These are phyloP conservation scores for Casuarina glauca DNA, from an alignment of 306 rosid species.

Conservation along the genomic window DNA sequence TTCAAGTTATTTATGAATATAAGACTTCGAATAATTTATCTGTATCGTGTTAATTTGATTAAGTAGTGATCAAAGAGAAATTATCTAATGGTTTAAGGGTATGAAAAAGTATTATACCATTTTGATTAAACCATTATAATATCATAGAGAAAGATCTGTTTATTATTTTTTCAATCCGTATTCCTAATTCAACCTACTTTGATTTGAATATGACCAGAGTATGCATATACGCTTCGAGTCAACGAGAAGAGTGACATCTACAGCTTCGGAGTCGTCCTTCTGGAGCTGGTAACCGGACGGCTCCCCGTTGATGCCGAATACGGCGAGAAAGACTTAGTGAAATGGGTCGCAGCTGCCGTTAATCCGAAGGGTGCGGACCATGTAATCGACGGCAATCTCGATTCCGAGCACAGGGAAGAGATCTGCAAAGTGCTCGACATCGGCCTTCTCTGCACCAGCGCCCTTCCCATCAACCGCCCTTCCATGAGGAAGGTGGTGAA, in stretches of 20 bases:
- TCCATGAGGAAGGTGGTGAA: conserved; percentile 76
- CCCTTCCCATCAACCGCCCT: conserved; percentile 66
- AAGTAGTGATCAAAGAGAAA: no score
- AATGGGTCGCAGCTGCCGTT: conserved; percentile 54
- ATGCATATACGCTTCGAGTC: conserved; percentile 74
- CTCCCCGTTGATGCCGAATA: conserved; percentile 59
- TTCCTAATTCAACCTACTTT: conserved; percentile 4
- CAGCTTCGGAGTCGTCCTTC: conserved; percentile 76
- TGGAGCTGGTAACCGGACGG: conserved; percentile 76
- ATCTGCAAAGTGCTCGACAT: conserved; percentile 48
- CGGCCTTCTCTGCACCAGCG: conserved; percentile 57
- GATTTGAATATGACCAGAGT: conserved; percentile 47
- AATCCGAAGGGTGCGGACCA: conserved; percentile 50
- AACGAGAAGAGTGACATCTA: conserved; percentile 83
- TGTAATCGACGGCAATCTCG: conserved; percentile 53
- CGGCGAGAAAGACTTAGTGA: conserved; percentile 62
- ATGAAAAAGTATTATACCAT: no score
- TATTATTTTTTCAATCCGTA: no score
- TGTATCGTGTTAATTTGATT: no score
- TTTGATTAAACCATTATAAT: no score
- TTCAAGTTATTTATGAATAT: no score
- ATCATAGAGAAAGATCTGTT: no score
- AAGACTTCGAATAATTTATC: no score
- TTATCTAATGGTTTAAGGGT: no score
- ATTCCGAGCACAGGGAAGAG: conserved; percentile 45